phyloP scores from a whole-genome alignment of 148 eudicot genomes.

The Rhododendron mucronatum region DNA sequence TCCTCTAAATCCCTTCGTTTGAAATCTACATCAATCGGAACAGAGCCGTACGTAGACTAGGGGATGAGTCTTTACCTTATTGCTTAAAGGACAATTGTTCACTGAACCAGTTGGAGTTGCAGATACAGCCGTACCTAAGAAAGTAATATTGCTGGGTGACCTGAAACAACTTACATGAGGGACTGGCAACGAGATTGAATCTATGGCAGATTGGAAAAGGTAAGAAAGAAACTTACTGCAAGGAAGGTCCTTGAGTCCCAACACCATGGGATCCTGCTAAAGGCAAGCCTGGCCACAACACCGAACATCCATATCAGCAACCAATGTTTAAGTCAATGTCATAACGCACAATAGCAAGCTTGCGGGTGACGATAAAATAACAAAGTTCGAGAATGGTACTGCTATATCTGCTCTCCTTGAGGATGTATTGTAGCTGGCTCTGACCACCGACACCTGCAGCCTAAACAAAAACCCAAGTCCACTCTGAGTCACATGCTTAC shows the following conservation, averaged over 20 bases:
- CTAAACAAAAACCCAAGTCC: constrained; percentile 19
- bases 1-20: neutral
- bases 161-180: constrained; percentile 25
- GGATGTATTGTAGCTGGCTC: constrained; percentile 11
- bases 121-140: constrained; percentile 22
- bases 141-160: constrained; percentile 24
- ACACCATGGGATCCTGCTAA: constrained; percentile 17
- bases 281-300: constrained; percentile 26
- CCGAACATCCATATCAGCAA: constrained; percentile 6
- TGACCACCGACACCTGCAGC: constrained; percentile 20
- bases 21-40: neutral
- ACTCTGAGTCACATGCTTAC: neutral
- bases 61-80: constrained; percentile 29
- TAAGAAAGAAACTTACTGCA: constrained; percentile 29
- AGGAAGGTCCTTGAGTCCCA: constrained; percentile 21
- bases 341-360: neutral
- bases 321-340: neutral
- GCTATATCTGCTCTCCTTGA: constrained; percentile 17
- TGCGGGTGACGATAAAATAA: neutral
- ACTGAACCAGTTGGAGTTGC: constrained; percentile 12
- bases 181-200: neutral
- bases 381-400: constrained; percentile 15
- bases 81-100: constrained; percentile 14
- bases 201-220: neutral
- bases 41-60: neutral